Base-by-base conservation (phyloP, 768 basidiomycete genomes). In the Naganishia kalamii region DNA sequence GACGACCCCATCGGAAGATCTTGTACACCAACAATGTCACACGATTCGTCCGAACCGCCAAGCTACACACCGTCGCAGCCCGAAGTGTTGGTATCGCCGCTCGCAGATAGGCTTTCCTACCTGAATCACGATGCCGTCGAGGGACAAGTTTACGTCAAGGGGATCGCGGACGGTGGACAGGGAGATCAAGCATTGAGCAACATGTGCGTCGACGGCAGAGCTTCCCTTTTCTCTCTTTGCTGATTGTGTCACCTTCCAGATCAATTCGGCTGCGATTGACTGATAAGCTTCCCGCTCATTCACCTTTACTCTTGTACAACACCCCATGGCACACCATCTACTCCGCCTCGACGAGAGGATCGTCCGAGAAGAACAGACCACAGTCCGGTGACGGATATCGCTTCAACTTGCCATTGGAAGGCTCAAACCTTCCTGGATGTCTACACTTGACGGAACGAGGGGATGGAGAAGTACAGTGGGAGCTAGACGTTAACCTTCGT, bases 141-240 rank as follows among this genome's bases (percentile, higher is more conserved):
- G 49, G 75, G 75, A 6, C 72, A 75, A 49, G 68, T 77, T 30
- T 77, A 71, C 59, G 75, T 77, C 30, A 77, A 77, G 57, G 75
- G 75, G 19, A 33, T 75, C 11, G 71, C 74, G 3, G 66, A 71
- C 35, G 52, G n/a, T 46, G 66, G 35, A 54, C 68, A 21, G 47
- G 49, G 13, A 23, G 48, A 25, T 48, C 54, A 17, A 66, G 68
- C 12, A 23, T 21, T 40, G 23, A 57, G 54, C 35, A 21, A 40
- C 12, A 37, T 48, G 73, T 74, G 11, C 59, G 70, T 44, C 43
- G 43, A 6, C 43, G n/a, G n/a, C n/a, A n/a, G n/a, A 10, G 46
- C 51, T 44, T 61, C 3, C 47, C 69, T 70, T 71, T 37, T 68
- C 70, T 69, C 4, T 1, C 19, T 11, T 27, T 37, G 43, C 47